Percentiles rank a stretch among this genome's conserved stretches.
Evolutionary conservation across 2,329 filamentous ascomycete species (phyloP).

Genomic region (Epichloe scottii): DNA sequence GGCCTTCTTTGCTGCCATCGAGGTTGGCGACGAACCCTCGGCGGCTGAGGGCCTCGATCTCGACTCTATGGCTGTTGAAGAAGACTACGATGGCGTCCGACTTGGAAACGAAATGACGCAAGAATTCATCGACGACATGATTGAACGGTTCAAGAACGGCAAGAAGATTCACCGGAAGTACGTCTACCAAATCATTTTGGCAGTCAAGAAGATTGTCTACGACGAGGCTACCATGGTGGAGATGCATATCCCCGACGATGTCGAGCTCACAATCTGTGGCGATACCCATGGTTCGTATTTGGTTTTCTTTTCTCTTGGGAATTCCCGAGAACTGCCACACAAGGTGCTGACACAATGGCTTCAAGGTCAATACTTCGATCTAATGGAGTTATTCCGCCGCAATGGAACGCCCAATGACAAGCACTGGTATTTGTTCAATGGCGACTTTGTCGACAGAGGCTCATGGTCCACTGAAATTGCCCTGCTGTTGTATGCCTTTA

Average conservation of each 20-base stretch:
- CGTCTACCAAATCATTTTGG: constrained; percentile 89
- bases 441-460: constrained; percentile 94
- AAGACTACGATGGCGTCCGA: constrained; percentile 71
- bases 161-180: constrained; percentile 96
- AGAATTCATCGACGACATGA: constrained; percentile 97
- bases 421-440: constrained; percentile 95
- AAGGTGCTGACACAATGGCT: background rate
- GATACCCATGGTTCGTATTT: constrained; percentile 75
- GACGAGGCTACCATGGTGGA: constrained; percentile 97
- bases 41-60: constrained; percentile 84
- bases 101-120: constrained; percentile 80
- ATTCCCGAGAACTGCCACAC: background rate
- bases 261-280: constrained; percentile 83
- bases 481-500: constrained; percentile 86
- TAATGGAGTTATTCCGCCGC: constrained; percentile 88
- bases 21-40: constrained; percentile 82
- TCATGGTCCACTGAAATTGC: constrained; percentile 98
- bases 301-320: background rate
- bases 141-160: constrained; percentile 84
- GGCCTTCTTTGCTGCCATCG: constrained; percentile 90
- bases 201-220: constrained; percentile 79
- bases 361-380: constrained; percentile 87
- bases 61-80: constrained; percentile 71
- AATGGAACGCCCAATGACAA: constrained; percentile 77
- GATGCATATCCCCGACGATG: constrained; percentile 64